Evolutionary conservation across 129 eudicot species (phyloP).

Genomic region (Rutidosis leptorrhynchoides): DNA sequence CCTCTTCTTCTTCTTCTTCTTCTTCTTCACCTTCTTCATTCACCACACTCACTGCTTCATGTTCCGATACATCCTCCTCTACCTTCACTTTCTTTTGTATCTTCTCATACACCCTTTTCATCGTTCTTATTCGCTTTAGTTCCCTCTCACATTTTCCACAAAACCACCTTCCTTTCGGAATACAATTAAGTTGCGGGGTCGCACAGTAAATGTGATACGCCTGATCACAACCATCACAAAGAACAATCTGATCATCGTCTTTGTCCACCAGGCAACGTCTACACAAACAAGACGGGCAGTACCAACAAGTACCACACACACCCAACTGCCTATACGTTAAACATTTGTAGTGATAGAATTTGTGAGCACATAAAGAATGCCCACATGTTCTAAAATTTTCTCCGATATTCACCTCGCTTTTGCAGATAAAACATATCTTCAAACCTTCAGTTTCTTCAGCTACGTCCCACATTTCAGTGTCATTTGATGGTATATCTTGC

Average conservation of each 20-base stretch:
- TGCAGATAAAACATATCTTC: slow-evolving; percentile 52
- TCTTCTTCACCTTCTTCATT: slow-evolving; percentile 21
- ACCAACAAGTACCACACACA: slow-evolving; percentile 63
- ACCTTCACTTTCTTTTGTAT: slow-evolving; percentile 33
- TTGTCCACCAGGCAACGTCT: slow-evolving; percentile 63
- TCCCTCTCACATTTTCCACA: slow-evolving; percentile 59
- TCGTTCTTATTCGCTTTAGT: slow-evolving; percentile 46
- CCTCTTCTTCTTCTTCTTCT: too few relatives aligned
- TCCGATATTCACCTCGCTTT: slow-evolving; percentile 28
- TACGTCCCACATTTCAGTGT: slow-evolving; percentile 19
- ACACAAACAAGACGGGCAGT: slow-evolving; percentile 92
- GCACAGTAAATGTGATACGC: slow-evolving; percentile 80
- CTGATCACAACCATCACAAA: slow-evolving; percentile 92
- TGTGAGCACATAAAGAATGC: slow-evolving; percentile 57
- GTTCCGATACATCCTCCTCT: slow-evolving; percentile 25
- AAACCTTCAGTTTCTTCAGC: slow-evolving; percentile 23
- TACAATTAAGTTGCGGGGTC: slow-evolving; percentile 47
- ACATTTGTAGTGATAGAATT: slow-evolving; percentile 65
- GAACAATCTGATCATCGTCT: slow-evolving; percentile 75
- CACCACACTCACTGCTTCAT: slow-evolving; percentile 14
- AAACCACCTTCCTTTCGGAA: slow-evolving; percentile 82
- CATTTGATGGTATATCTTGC: slow-evolving; percentile 46
- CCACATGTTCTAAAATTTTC: slow-evolving; percentile 55
- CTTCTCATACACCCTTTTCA: slow-evolving; percentile 37
- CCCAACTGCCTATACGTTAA: slow-evolving; percentile 52